Percentiles rank a stretch among this genome's conserved stretches.
Evolutionary conservation across 176 grass and related monocot species (phyloP).

Genomic region (Echinochloa phyllopogon): DNA sequence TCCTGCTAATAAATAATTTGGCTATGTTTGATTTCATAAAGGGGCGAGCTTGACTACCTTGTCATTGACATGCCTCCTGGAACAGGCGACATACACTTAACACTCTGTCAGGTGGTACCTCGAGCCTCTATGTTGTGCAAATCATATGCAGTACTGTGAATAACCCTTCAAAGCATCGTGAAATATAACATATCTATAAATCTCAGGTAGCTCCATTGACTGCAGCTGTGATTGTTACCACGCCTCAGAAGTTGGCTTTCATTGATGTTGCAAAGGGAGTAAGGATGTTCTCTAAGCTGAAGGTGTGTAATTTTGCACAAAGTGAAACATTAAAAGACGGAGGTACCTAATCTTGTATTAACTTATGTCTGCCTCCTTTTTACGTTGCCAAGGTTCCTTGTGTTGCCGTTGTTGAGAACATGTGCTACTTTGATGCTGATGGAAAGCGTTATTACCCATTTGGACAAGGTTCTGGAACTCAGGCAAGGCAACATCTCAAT

Average conservation of each 20-base stretch:
- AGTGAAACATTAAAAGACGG: constrained; percentile 25
- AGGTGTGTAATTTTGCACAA: constrained; percentile 58
- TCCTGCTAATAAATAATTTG: constrained; percentile 27
- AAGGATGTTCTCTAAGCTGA: constrained; percentile 98
- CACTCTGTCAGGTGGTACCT: constrained; percentile 84
- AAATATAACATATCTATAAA: constrained; percentile 42
- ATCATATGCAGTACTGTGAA: constrained; percentile 24
- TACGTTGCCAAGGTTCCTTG: constrained; percentile 76
- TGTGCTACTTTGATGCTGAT: constrained; percentile 99
- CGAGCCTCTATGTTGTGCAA: constrained; percentile 21
- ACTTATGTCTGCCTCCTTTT: constrained; percentile 26
- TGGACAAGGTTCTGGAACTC: constrained; percentile 87
- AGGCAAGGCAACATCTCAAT: constrained; percentile 54
- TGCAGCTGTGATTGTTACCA: constrained; percentile 94
- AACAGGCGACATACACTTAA: constrained; percentile 98
- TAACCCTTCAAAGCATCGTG: background rate
- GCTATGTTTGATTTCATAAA: constrained; percentile 43
- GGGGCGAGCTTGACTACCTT: constrained; percentile 98
- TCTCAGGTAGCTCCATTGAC: constrained; percentile 90
- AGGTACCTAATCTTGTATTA: background rate
- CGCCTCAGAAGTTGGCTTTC: constrained; percentile 94
- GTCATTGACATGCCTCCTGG: constrained; percentile 98
- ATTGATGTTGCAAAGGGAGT: constrained; percentile 99
- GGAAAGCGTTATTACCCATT: constrained; percentile 88
- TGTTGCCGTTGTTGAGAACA: constrained; percentile 96